Percentiles rank a stretch among this genome's conserved stretches.
phyloP scores from a whole-genome alignment of 75 land plant species.

The Larix kaempferi region DNA sequence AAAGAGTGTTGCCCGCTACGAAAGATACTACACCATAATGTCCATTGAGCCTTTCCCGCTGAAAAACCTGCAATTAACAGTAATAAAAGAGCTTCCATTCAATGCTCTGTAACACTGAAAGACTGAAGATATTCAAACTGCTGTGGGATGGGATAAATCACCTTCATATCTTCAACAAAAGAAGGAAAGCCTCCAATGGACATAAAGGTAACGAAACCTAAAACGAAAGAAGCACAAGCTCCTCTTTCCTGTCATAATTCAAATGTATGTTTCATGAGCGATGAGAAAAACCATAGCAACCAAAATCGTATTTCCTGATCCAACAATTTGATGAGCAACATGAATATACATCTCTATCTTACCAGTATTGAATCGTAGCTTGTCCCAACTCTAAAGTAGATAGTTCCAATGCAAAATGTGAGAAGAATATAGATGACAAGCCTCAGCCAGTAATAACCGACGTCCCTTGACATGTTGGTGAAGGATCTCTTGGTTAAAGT shows the following conservation, averaged over 20 bases:
- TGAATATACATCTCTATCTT: conserved; percentile 9
- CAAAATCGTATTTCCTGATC: not conserved
- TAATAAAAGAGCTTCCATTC: not conserved
- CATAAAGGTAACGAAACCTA: conserved; percentile 93
- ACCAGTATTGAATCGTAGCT: conserved; percentile 83
- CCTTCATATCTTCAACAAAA: conserved; percentile 63
- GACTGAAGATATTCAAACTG: not conserved
- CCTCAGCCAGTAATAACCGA: conserved; percentile 98
- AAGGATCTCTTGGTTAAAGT: conserved; percentile 81
- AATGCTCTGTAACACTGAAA: not conserved
- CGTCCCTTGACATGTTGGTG: conserved; percentile 95
- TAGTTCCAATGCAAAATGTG: conserved; percentile 90
- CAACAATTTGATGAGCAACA: not conserved
- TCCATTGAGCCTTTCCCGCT: conserved; percentile 46
- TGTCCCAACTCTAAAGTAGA: conserved; percentile 81
- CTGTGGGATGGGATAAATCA: not conserved
- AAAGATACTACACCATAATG: conserved; percentile 92
- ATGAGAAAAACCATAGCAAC: too few species aligned
- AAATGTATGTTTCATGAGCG: not conserved
- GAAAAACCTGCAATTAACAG: conserved; percentile 27
- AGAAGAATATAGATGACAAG: conserved; percentile 88
- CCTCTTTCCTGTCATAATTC: conserved; percentile 73
- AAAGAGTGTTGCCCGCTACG: conserved; percentile 86
- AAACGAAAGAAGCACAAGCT: conserved; percentile 82
- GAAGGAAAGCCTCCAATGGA: conserved; percentile 93